Conservation (phyloP, 1,139 yeast species). For the Petasospora fabianii region DNA sequence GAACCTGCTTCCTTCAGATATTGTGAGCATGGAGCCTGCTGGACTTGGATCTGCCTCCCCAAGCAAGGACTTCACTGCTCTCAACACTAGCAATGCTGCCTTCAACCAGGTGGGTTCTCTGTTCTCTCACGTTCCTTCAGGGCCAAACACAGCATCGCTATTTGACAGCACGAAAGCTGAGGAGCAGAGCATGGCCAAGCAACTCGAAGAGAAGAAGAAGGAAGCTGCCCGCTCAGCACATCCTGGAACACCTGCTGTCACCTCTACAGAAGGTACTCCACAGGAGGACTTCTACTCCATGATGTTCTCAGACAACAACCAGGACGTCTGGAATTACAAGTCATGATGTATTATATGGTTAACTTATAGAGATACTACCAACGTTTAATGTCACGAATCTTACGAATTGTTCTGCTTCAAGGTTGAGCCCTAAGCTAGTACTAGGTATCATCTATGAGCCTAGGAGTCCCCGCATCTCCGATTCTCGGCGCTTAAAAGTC, state of each 20-base stretch:
- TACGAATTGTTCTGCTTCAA: not conserved
- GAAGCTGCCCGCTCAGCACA: conserved; percentile 1
- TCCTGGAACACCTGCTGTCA: not conserved
- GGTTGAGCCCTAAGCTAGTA: no score
- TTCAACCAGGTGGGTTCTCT: conserved; percentile 10
- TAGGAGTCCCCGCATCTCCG: conserved; percentile 1
- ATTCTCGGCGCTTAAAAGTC: not conserved
- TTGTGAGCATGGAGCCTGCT: conserved; percentile 17
- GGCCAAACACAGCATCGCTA: not conserved
- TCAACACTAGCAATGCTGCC: conserved; percentile 4
- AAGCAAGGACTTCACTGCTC: conserved; percentile 3
- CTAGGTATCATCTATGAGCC: no score
- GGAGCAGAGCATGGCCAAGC: conserved; percentile 6
- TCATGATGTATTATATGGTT: conserved; percentile 1
- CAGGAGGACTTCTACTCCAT: conserved; percentile 34
- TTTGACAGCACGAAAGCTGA: conserved; percentile 4
- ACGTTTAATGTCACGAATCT: not conserved
- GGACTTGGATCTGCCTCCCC: conserved; percentile 1
- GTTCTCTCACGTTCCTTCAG: conserved; percentile 7
- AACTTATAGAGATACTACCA: not conserved
- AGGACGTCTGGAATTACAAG: conserved; percentile 12
- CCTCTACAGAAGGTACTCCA: not conserved
- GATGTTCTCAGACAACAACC: conserved; percentile 34
- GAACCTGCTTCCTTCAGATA: conserved; percentile 24
- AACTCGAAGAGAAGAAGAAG: conserved; percentile 4